Percentiles rank a stretch among this genome's conserved stretches.
Conservation (phyloP, 352 stramenopile genomes). For the Lagenidium giganteum region DNA sequence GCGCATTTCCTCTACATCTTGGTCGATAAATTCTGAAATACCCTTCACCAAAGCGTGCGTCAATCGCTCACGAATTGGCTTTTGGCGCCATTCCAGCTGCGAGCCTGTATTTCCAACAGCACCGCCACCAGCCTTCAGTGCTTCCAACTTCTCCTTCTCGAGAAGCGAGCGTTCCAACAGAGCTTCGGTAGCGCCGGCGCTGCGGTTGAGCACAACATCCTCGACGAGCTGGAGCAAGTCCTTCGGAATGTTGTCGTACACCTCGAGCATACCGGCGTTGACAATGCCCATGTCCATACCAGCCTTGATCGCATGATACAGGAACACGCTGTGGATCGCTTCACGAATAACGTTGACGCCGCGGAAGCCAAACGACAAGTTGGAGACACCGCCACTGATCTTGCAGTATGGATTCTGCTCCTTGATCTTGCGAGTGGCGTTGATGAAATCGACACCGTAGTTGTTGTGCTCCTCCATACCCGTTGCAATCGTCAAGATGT, state of each 20-base stretch:
- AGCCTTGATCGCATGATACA: constrained; percentile 92
- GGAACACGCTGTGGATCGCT: constrained; percentile 94
- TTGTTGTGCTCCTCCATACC: constrained; percentile 97
- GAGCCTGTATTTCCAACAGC: constrained; percentile 26
- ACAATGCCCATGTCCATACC: constrained; percentile 99
- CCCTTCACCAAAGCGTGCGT: constrained; percentile 95
- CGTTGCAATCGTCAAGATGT: constrained; percentile 96
- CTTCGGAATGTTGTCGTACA: constrained; percentile 77
- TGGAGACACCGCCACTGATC: constrained; percentile 94
- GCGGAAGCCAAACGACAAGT: constrained; percentile 95
- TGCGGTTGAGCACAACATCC: constrained; percentile 92
- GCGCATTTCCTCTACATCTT: constrained; percentile 93
- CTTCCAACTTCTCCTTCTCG: constrained; percentile 72
- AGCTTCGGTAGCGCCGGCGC: constrained; percentile 83
- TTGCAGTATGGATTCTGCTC: constrained; percentile 93
- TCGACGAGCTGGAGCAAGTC: constrained; percentile 88
- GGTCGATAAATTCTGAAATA: constrained; percentile 93
- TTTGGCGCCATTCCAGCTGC: constrained; percentile 87
- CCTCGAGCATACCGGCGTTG: constrained; percentile 85
- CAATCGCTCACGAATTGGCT: constrained; percentile 87
- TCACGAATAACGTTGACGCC: constrained; percentile 96
- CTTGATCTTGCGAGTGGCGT: constrained; percentile 91
- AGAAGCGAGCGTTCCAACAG: constrained; percentile 87
- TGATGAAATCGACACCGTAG: constrained; percentile 97
- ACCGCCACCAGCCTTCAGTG: constrained; percentile 79